Evolutionary conservation across 2,329 filamentous ascomycete species (phyloP), one percentile per base, ranked within the genome.

Genomic region (Penicillium sp.): DNA sequence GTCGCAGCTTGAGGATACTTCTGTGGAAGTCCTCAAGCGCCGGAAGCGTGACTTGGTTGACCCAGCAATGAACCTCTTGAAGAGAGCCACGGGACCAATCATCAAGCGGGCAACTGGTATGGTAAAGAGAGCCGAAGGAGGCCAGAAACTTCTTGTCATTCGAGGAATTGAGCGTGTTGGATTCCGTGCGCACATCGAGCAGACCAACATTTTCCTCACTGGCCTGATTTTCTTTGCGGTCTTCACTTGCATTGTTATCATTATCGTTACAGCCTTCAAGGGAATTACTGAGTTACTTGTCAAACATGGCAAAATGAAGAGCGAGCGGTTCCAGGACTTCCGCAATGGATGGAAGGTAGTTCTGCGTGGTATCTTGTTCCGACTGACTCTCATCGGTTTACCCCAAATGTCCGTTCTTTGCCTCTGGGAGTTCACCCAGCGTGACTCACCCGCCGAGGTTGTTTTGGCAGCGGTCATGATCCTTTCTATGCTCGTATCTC

Each of bases 331-430:
- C 70, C 77, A 85, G 59, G 90, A 96, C 61, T 96, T 97, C 80
- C 85, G 91, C 56, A 91, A 93, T 62, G 89, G 88, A 59, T 96
- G 91, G 91, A 83, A 84, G 56, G 90, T 89, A 13, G 85, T 96
- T 6, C 79, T 95, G 62, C 94, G 95, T 75, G 91, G 91, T 50
- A 94, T 96, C 59, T 77, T 96, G 57, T 96, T 93, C 79, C 86
- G 91, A 57, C 78, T 95, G 62, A 82, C 90, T 37, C 78, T 96
- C 34, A 93, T 96, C 61, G 89, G 89, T 55, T 95, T 89, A 72
- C 88, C 91, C 19, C 87, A 94, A 65, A 89, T 96, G 78, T 82
- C 83, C 43, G 86, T 95, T 48, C 80, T 96, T 48, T 94, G 87
- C 68, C 78, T 96, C 57, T 96, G 91, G 91, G 89, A 97, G 68